These are phyloP conservation scores for Arxiozyma heterogenica DNA, from an alignment of 1,139 yeast genomes.

Conservation along the genomic window DNA sequence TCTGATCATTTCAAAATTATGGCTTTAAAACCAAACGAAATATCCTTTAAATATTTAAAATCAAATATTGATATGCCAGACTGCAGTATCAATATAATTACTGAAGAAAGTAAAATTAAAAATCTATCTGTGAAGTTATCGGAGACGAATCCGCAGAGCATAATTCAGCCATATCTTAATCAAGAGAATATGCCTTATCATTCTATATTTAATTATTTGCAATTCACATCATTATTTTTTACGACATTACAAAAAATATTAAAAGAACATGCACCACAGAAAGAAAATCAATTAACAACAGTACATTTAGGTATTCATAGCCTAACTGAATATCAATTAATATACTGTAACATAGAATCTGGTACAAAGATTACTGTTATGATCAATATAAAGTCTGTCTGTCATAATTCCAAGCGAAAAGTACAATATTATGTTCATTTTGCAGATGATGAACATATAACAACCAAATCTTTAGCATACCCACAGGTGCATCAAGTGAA, in stretches of 20 bases:
- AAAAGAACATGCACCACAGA: conserved; percentile 9
- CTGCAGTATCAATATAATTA: conserved; percentile 27
- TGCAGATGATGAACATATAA: conserved; percentile 24
- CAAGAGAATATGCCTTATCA: conserved; percentile 24
- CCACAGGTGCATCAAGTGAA: conserved; percentile 25
- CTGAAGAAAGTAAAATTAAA: conserved; percentile 23
- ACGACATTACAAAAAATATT: conserved; percentile 18
- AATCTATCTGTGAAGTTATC: conserved; percentile 26
- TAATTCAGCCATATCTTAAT: conserved; percentile 29
- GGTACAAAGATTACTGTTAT: conserved; percentile 24
- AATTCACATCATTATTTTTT: conserved; percentile 29
- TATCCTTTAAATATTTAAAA: conserved; percentile 29
- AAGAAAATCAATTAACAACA: conserved; percentile 10
- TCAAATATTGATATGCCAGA: conserved; percentile 22
- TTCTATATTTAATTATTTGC: conserved; percentile 29
- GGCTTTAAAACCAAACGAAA: conserved; percentile 28
- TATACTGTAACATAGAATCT: conserved; percentile 20
- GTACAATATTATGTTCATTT: conserved; percentile 26
- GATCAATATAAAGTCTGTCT: conserved; percentile 24
- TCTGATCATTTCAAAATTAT: conserved; percentile 27
- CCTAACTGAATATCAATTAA: conserved; percentile 25
- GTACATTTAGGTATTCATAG: conserved; percentile 25
- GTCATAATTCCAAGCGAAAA: conserved; percentile 19
- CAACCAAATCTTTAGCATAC: conserved; percentile 23
- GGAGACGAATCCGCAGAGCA: conserved; percentile 28